Evolutionary conservation across 2,329 filamentous ascomycete genomes (phyloP).

Genomic region (Fusarium cicatricum): DNA sequence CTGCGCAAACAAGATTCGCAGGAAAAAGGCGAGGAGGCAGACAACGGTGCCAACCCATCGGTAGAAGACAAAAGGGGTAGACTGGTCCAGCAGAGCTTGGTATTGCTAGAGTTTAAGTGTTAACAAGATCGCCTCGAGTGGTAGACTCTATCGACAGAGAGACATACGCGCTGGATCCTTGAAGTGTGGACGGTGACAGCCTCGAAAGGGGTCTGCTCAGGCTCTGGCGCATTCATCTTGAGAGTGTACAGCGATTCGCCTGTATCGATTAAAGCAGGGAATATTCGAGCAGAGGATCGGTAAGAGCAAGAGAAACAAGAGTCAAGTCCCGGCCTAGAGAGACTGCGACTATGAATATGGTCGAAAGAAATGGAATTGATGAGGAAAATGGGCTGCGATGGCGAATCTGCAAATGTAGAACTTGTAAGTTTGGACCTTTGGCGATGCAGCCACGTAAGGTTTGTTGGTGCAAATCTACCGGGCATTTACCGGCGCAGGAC

Average conservation of each 20-base stretch:
- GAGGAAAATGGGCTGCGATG: conserved; percentile 16
- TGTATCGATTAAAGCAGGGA: conserved; percentile 8
- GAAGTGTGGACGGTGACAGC: conserved; percentile 88
- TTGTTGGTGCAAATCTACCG: conserved; percentile 27
- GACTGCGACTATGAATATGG: conserved; percentile 9
- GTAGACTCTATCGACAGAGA: neutral
- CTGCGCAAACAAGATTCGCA: conserved; percentile 89
- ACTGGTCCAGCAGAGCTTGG: conserved; percentile 92
- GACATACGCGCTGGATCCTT: conserved; percentile 73
- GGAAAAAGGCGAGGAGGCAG: conserved; percentile 81
- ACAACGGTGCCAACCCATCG: conserved; percentile 87
- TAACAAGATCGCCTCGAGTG: conserved; percentile 9
- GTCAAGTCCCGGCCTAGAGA: neutral
- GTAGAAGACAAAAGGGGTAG: conserved; percentile 87
- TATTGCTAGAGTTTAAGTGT: conserved; percentile 71
- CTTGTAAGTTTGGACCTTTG: conserved; percentile 31
- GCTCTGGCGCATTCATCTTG: conserved; percentile 84
- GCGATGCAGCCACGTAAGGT: conserved; percentile 40
- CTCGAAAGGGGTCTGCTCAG: conserved; percentile 90
- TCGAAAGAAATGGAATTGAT: conserved; percentile 10
- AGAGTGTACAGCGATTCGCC: conserved; percentile 11
- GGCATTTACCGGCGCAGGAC: conserved; percentile 31
- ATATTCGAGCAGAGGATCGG: neutral
- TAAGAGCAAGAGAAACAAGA: neutral
- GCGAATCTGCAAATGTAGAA: conserved; percentile 14